These are phyloP conservation scores for Botrytis squamosa DNA, from an alignment of 2,329 filamentous ascomycete species.

Conservation along the genomic window DNA sequence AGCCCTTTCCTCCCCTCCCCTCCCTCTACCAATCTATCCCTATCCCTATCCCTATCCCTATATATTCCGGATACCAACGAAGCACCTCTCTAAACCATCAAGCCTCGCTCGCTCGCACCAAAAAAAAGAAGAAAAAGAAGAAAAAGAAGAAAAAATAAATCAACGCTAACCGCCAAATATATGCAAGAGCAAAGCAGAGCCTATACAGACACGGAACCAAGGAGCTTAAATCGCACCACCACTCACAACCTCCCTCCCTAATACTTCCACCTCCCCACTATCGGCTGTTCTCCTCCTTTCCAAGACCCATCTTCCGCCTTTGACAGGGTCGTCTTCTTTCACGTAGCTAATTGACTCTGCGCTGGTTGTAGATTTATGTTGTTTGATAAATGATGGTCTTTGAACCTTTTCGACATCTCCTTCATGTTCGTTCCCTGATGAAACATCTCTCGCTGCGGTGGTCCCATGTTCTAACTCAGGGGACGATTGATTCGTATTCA, in stretches of 20 bases:
- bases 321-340: conserved; percentile 58
- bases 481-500: background rate
- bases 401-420: conserved; percentile 36
- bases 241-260: conserved; percentile 56
- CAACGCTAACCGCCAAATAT: background rate
- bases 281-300: conserved; percentile 67
- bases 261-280: conserved; percentile 62
- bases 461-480: conserved; percentile 22
- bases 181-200: background rate
- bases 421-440: background rate
- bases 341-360: conserved; percentile 70
- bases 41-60: background rate
- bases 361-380: conserved; percentile 54
- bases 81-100: background rate
- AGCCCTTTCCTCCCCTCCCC: too few species aligned
- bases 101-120: background rate
- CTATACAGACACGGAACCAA: background rate
- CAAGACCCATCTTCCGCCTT: conserved; percentile 62
- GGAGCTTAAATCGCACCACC: conserved; percentile 9
- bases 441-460: background rate
- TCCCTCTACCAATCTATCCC: background rate
- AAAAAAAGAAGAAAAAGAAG: background rate
- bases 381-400: conserved; percentile 17
- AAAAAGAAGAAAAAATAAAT: background rate
- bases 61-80: background rate